These are phyloP conservation scores for Populus davidiana DNA, from an alignment of 345 rosid genomes.

Conservation along the genomic window DNA sequence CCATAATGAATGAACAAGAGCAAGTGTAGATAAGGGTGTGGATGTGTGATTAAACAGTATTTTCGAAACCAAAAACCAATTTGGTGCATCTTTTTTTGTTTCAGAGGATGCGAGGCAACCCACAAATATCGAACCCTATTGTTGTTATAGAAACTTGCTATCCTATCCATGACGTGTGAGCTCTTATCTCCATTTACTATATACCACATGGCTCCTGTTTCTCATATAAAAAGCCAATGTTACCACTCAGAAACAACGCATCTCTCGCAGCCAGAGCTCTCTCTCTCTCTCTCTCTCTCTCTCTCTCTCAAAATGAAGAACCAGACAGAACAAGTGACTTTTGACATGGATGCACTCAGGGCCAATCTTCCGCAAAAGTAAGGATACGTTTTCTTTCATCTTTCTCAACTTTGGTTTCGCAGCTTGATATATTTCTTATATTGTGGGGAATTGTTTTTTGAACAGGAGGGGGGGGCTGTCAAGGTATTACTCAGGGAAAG, in stretches of 20 bases:
- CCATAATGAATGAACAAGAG: slow-evolving; percentile 26
- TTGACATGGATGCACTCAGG: slow-evolving; percentile 53
- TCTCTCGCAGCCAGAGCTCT: not conserved
- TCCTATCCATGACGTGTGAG: slow-evolving; percentile 5
- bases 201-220: not conserved
- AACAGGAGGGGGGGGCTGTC: slow-evolving; percentile 61
- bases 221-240: not conserved
- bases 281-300: not conserved
- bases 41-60: not conserved
- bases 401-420: no score
- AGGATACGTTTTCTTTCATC: not conserved
- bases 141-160: not conserved
- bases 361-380: slow-evolving; percentile 62
- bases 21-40: slow-evolving; percentile 26
- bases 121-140: not conserved
- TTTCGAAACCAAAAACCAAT: not conserved
- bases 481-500: slow-evolving; percentile 68
- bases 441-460: slow-evolving; percentile 2
- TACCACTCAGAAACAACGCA: not conserved
- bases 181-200: not conserved
- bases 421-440: not conserved
- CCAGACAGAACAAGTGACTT: slow-evolving; percentile 28
- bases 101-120: slow-evolving; percentile 1
- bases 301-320: slow-evolving; percentile 34
- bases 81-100: not conserved